phyloP scores from a whole-genome alignment of 306 rosid genomes.

The Mimosa pudica region DNA sequence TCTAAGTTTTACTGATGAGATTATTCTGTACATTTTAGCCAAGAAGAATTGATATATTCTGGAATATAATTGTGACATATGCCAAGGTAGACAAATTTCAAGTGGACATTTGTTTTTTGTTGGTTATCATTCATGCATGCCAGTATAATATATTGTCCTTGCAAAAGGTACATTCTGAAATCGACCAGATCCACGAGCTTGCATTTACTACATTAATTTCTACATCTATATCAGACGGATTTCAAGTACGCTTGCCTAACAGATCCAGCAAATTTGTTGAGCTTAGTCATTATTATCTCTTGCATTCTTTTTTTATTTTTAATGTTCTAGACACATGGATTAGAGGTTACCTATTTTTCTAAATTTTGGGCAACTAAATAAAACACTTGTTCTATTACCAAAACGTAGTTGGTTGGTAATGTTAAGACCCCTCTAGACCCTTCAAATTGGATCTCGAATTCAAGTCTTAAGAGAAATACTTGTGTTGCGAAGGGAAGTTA shows the following conservation, averaged over 20 bases:
- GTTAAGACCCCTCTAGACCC: too few species aligned
- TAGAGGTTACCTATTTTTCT: not conserved
- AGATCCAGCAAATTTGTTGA: slow-evolving; percentile 1
- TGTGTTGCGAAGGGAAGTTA: too few species aligned
- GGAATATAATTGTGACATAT: not conserved
- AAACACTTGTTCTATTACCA: not conserved
- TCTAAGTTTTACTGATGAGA: not conserved
- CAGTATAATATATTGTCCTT: slow-evolving; percentile 16
- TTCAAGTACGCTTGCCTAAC: not conserved
- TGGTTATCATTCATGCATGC: not conserved
- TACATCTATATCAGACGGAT: not conserved
- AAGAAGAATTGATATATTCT: not conserved
- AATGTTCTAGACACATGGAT: not conserved
- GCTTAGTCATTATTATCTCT: not conserved
- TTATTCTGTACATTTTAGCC: not conserved
- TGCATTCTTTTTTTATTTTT: not conserved
- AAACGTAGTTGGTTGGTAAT: too few species aligned
- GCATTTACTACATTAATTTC: not conserved
- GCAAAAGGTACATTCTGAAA: slow-evolving; percentile 16
- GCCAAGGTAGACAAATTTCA: not conserved
- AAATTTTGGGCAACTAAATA: slow-evolving; percentile 1
- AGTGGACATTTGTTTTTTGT: not conserved
- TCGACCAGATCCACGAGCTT: slow-evolving; percentile 12
- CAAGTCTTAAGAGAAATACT: too few species aligned
- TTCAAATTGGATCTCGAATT: too few species aligned